Base-by-base conservation (phyloP, 805 yeast species). In the Candida xyloterini region DNA sequence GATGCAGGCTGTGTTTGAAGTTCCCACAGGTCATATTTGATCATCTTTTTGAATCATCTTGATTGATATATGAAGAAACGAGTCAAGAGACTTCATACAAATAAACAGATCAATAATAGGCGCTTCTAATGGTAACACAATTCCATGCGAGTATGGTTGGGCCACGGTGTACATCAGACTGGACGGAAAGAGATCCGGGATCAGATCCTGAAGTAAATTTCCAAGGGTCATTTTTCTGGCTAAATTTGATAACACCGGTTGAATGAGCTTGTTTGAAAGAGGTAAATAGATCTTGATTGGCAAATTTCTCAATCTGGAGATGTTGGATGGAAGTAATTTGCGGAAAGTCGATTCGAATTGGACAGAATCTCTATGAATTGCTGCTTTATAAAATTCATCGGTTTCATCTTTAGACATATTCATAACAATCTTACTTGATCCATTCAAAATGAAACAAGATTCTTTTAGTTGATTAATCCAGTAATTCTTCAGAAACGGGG, bases 1-100 rank as follows among this genome's bases (percentile, higher is more conserved):
- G 99, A 66, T 93, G 41, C 99, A 93, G 66, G 98, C 93, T 1
- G 89, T 87, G 18, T 91, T 91, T 60, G 73, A 68, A 38, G 65
- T 56, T 28, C 5, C 15, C 13, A 8, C 15, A 7, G 20, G 15
- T 18, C 10, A 15, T 16, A 13, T 29, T 15, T 27, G 15, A n/a
- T 10, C n/a, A 7, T 40, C 30, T 33, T 31, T 47, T 29, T 43
- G 31, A n/a, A 46, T 58, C 60, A 73, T 62, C n/a, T 63, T 57
- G 15, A 76, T 59, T 21, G 68, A 60, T 7, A 79, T 55, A 54
- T 84, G 87, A 33, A 84, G 55, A 53, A 80, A 83, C 11, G 88
- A 85, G 59, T 84, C 93, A 15, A 78, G 57, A 44, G 73, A 77
- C 46, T 68, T 59, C 36, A 76, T 64, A 24, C 67, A 60, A 13